A percentile compares a stretch with the other conserved stretches of the same genome.
These are phyloP conservation scores for Lipomyces chichibuensis DNA, from an alignment of 805 yeast species.

Conservation along the genomic window DNA sequence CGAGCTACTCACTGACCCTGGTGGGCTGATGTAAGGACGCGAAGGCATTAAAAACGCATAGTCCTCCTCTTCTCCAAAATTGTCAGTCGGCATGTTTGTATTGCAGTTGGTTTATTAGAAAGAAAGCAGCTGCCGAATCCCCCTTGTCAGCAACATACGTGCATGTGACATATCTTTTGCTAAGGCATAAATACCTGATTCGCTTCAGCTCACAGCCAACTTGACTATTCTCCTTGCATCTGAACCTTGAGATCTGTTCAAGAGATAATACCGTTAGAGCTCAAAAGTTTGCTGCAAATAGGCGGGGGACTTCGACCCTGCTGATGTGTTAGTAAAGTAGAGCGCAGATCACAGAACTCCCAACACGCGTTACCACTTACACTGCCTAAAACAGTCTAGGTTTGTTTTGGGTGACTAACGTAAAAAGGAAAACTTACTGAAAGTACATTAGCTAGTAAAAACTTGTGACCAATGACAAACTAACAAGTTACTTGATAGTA, in stretches of 20 bases:
- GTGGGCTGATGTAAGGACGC: neutral
- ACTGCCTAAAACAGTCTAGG: neutral
- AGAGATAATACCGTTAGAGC: neutral
- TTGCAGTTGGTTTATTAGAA: neutral
- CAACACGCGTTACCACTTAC: conserved; percentile 7
- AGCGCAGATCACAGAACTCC: conserved; percentile 3
- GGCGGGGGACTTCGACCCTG: neutral
- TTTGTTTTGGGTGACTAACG: neutral
- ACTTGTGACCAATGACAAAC: neutral
- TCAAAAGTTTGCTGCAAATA: neutral
- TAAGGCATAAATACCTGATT: neutral
- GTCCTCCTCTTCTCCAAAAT: conserved; percentile 3
- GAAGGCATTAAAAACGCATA: conserved; percentile 3
- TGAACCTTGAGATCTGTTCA: neutral
- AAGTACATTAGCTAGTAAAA: neutral
- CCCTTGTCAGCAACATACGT: neutral
- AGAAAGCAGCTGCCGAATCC: neutral
- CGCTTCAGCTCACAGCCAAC: neutral
- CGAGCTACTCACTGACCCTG: neutral
- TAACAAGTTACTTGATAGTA: no score
- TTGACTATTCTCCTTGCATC: neutral
- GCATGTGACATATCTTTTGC: neutral
- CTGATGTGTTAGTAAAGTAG: neutral
- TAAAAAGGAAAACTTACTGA: neutral
- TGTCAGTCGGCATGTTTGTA: neutral